These are phyloP conservation scores for Rhizopogon vesiculosus DNA, from an alignment of 768 basidiomycete genomes.

Conservation along the genomic window DNA sequence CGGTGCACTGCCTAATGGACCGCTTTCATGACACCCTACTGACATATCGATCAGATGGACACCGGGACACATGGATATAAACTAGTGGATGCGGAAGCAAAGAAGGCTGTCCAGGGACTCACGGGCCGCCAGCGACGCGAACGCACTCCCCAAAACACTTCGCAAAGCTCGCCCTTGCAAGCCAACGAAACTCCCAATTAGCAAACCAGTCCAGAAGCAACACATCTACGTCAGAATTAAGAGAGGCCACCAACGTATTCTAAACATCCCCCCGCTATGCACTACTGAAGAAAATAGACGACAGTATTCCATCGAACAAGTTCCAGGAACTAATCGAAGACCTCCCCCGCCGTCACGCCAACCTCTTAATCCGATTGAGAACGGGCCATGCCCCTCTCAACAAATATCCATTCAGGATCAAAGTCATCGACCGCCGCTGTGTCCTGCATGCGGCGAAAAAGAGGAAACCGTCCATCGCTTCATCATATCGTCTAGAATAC, in stretches of 20 bases:
- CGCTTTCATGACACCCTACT: background rate
- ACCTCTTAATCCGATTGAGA: constrained; percentile 17
- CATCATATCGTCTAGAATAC: constrained; percentile 20
- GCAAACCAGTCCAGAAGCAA: background rate
- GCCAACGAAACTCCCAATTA: background rate
- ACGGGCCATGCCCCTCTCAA: constrained; percentile 11
- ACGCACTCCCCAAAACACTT: background rate
- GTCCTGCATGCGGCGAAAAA: constrained; percentile 16
- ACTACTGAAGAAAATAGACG: background rate
- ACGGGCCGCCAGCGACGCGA: background rate
- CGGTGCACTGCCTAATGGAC: constrained; percentile 1
- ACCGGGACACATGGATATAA: background rate
- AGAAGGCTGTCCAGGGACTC: background rate
- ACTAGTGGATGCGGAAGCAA: background rate
- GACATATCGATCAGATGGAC: background rate
- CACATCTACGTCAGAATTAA: background rate
- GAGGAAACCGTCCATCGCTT: constrained; percentile 27
- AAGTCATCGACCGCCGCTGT: constrained; percentile 14
- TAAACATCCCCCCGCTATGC: background rate
- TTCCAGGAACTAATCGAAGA: constrained; percentile 1
- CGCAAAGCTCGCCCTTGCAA: background rate
- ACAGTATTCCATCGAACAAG: background rate
- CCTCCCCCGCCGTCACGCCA: constrained; percentile 11
- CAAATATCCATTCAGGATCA: constrained; percentile 26
- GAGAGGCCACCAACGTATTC: background rate